Evolutionary conservation across 2,329 filamentous ascomycete species (phyloP), one percentile per base, ranked within the genome.

Genomic region (Helminthosporium solani): DNA sequence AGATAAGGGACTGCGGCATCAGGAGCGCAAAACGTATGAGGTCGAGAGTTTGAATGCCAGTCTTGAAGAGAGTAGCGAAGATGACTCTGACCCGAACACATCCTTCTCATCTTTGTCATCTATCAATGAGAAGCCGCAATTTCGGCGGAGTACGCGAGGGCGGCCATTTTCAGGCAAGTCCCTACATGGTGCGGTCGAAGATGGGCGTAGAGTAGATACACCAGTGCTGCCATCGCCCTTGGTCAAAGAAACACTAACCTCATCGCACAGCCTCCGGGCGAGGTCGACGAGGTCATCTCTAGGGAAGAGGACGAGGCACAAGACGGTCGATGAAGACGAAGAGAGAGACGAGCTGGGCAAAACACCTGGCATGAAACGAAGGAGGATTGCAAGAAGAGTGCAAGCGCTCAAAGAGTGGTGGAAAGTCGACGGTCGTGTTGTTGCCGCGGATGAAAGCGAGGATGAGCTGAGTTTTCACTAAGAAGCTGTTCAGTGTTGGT

Each of bases 391-490:
- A 11, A 41, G 38, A 25, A 45, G 14, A 23, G 21, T 34, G 2
- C 28, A 48, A n/a, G 20, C n/a, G 37, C 31, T 33, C 11, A 49
- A 18, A 11, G 35, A 52, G 23, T 53, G 50, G 53, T 52, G 53
- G 49, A 52, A 44, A 36, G 39, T 46, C 4, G 38, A 37, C 6
- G 21, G 23, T 36, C 33, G 40, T 19, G 30, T 44, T 3, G 38
- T 36, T 3, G 49, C 50, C 16, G 54, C 49, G 2, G 54, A 51
- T 3, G 57, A 51, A 8, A 68, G 64, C 38, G 63, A 67, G 36
- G 66, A 70, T 49, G 66, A 68, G 47, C 42, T 68, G 42, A 63
- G 61, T 52, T 64, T 66, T 47, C 53, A 57, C n/a, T 63, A 56
- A 37, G n/a, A n/a, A 16, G 12, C n/a, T n/a, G n/a, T n/a, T n/a